Base-by-base conservation (phyloP, 257 asterid genomes). In the Anisodus tanguticus region DNA sequence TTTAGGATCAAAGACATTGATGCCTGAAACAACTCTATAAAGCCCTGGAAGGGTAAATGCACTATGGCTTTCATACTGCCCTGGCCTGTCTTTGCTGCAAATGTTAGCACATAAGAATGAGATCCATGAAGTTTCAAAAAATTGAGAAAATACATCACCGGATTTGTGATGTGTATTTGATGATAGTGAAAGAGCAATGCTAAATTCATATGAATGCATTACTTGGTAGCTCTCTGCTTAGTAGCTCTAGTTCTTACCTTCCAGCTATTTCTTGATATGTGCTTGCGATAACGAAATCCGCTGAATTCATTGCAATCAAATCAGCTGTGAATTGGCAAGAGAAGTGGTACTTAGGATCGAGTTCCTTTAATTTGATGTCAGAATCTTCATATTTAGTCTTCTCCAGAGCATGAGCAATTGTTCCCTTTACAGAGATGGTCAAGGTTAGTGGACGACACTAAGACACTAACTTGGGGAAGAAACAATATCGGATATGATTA, bases 191-290 rank as follows among this genome's bases (percentile, higher is more conserved):
- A 74, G 41, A 13, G 54, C 13, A 4, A 13, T 26, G n/a, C 43
- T 49, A 22, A 74, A 47, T 19, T 19, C 19, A 8, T 49, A 51
- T 8, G 45, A 37, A 10, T 60, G 62, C 13, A 12, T 6, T 9
- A 53, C 66, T 55, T 10, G 6, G 19, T 51, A 22, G 69, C 41
- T 9, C 8, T 35, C 8, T 66, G 43, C 71, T 26, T 64, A 1
- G 4, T 64, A 1, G 47, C 8, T 59, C 6, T 5, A 54, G 26
- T 47, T 66, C 86, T 64, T 87, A 91, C 99, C 98, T 94, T 88
- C 99, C 99, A 3, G 97, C 98, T 66, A 94, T 95, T 89, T 95
- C 99, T 87, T 94, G 99, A 80, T 93, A 95, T 81, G 97, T 94
- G 92, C 99, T 95, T 64, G 98, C 87, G 51, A 95, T 94, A 92